phyloP scores from a whole-genome alignment of 495 filamentous ascomycete genomes.

The Rhypophila decipiens region DNA sequence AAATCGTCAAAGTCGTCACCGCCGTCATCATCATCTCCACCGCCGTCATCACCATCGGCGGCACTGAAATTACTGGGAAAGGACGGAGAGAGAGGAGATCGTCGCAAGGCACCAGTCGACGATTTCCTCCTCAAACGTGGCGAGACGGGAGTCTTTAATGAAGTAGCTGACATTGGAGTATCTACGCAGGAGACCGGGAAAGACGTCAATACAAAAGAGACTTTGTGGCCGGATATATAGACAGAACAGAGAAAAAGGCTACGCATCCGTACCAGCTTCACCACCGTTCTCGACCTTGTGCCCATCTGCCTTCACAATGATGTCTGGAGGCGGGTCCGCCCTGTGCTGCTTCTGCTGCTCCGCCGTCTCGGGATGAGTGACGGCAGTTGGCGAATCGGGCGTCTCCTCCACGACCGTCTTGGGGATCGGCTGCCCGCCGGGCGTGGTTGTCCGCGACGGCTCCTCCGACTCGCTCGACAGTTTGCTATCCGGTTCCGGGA shows the following conservation, averaged over 20 bases:
- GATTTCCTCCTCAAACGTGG: slow-evolving; percentile 29
- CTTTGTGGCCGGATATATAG: slow-evolving; percentile 1
- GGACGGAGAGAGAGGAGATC: slow-evolving; percentile 12
- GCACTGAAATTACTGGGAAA: slow-evolving; percentile 5
- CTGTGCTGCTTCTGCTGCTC: slow-evolving; percentile 32
- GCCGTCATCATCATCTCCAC: slow-evolving; percentile 49
- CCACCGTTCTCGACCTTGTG: slow-evolving; percentile 19
- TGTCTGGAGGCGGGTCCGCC: slow-evolving; percentile 41
- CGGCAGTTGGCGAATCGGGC: slow-evolving; percentile 33
- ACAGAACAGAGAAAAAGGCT: slow-evolving; percentile 20
- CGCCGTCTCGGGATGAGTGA: slow-evolving; percentile 31
- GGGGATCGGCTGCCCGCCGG: slow-evolving; percentile 40
- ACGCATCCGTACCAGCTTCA: slow-evolving; percentile 32
- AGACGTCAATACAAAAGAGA: slow-evolving; percentile 24
- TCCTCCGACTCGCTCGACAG: slow-evolving; percentile 5
- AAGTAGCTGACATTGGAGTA: slow-evolving; percentile 30
- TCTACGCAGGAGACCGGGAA: slow-evolving; percentile 31
- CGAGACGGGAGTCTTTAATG: slow-evolving; percentile 22
- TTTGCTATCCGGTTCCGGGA: slow-evolving; percentile 39
- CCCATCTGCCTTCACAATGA: slow-evolving; percentile 41
- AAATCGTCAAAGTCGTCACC: slow-evolving; percentile 97
- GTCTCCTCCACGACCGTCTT: slow-evolving; percentile 45
- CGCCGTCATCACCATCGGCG: slow-evolving; percentile 27
- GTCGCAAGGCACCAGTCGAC: slow-evolving; percentile 17
- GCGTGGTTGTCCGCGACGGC: slow-evolving; percentile 25